Base-by-base conservation (phyloP, 129 eudicot species). In the Escallonia herrerae region DNA sequence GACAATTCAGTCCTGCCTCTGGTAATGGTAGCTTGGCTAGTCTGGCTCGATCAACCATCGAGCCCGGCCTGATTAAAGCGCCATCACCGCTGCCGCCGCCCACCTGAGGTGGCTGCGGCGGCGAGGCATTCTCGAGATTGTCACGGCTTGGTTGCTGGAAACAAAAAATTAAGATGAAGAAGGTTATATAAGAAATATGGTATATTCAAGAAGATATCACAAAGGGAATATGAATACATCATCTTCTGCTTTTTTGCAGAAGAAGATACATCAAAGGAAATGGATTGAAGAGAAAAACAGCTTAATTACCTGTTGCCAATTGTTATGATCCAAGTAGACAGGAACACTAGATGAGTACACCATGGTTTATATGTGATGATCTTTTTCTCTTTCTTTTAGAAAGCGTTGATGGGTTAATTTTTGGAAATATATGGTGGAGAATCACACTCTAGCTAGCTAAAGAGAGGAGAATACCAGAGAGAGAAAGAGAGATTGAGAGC, bases 11-110 rank as follows among this genome's bases (percentile, higher is more conserved):
- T 22, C 87, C 91, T 0, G 87, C 85, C 63, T 85, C 91, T 0
- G 91, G 91, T 13, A 78, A 75, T 2, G 91, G 91, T 4, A 81
- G 62, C 61, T 81, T 81, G n/a, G 91, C 87, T 60, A 79, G 40
- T 56, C 91, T 68, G 41, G 91, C 91, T 46, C 91, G 84, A 61
- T 85, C 91, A 2, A 85, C 91, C 80, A 82, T 85, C 7, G 91
- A 85, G 43, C 91, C 91, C 11, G 91, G 91, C 58, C 85, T 82
- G 33, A 74, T 79, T 4, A 73, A 76, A 22, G 33, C 33, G 38
- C 83, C 72, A 15, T 70, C 72, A 7, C 67, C 83, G 22, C 64
- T 73, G 15, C 77, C 80, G 7, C 75, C 77, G 0, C 68, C 74
- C 5, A 66, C 74, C 3, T 52, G 72, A 8, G 67, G 80, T 10